Evolutionary conservation across 2,329 filamentous ascomycete genomes (phyloP).

Genomic region (Pseudocercospora crystallina): DNA sequence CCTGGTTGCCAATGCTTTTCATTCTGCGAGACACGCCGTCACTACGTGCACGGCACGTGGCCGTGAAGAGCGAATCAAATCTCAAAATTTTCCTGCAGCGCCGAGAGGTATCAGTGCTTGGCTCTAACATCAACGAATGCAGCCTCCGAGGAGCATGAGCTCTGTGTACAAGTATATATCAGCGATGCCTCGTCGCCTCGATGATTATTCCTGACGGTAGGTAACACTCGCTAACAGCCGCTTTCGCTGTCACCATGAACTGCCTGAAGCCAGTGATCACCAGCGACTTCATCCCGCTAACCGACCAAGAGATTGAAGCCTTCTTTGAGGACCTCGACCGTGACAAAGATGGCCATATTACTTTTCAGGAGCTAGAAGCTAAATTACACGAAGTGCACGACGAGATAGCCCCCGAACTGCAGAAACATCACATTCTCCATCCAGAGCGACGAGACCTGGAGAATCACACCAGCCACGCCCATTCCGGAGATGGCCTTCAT

Average conservation of each 20-base stretch:
- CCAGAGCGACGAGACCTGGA: slow-evolving; percentile 28
- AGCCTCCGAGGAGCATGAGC: slow-evolving; percentile 7
- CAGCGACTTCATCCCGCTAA: slow-evolving; percentile 31
- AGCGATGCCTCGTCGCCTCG: background rate
- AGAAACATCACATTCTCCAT: slow-evolving; percentile 48
- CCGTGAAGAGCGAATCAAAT: slow-evolving; percentile 6
- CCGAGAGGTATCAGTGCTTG: slow-evolving; percentile 13
- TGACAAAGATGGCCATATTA: slow-evolving; percentile 53
- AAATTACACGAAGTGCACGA: slow-evolving; percentile 56
- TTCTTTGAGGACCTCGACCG: slow-evolving; percentile 57
- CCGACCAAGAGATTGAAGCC: slow-evolving; percentile 51
- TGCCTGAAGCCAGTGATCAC: slow-evolving; percentile 15
- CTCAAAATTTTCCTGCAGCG: slow-evolving; percentile 4
- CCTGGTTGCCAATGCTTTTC: background rate
- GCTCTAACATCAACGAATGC: slow-evolving; percentile 4
- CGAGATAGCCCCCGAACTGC: slow-evolving; percentile 50
- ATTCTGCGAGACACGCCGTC: background rate
- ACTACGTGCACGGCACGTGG: slow-evolving; percentile 1
- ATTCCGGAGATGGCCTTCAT: slow-evolving; percentile 43
- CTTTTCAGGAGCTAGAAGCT: slow-evolving; percentile 53
- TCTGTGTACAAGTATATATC: slow-evolving; percentile 2
- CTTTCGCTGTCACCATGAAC: slow-evolving; percentile 7
- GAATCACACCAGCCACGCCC: slow-evolving; percentile 20
- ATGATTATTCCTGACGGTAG: background rate
- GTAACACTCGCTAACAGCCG: background rate